Base-by-base conservation (phyloP, 345 rosid genomes). In the Mercurialis annua region DNA sequence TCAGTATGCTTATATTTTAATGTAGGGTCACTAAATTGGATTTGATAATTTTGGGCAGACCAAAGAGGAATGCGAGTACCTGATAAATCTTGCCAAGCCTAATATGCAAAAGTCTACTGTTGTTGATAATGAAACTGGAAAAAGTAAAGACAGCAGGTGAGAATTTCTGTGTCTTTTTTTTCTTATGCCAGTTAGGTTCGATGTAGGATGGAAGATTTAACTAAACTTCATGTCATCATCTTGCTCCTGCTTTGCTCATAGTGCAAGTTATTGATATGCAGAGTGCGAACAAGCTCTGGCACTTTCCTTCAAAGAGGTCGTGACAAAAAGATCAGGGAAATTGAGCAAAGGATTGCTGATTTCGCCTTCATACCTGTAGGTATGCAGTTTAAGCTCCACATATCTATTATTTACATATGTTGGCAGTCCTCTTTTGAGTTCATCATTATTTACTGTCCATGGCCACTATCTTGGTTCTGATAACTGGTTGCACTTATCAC, bases 201-300 rank as follows among this genome's bases (percentile, higher is more conserved):
- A 6, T 48, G n/a, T 48, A 51, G 47, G 36, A 43, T 17, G 21
- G 24, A 43, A 42, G 24, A 12, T 71, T 44, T 34, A 23, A 33
- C 54, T 44, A 43, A 15, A 47, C 17, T 29, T 55, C 57, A 17
- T 69, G 73, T 50, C n/a, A 11, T 44, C 15, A 40, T 16, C 59
- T 27, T 34, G 58, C 16, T 33, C 36, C 54, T 10, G 59, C 31
- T 53, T 72, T 38, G 51, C 14, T 64, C 68, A 34, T 49, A 20
- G 50, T 52, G 40, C 8, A n/a, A 49, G 26, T 34, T 42, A n/a
- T 59, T 54, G 27, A 57, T 42, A 18, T 76, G 62, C 79, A 94
- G 98, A 81, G 99, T 91, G 47, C 85, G 97, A 18, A 91, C 98
- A 20, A 91, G 96, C 78, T 89, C 92, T 31, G 96, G 96, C 29